Conservation (phyloP, 257 asterid genomes). For the Apocynum venetum region DNA sequence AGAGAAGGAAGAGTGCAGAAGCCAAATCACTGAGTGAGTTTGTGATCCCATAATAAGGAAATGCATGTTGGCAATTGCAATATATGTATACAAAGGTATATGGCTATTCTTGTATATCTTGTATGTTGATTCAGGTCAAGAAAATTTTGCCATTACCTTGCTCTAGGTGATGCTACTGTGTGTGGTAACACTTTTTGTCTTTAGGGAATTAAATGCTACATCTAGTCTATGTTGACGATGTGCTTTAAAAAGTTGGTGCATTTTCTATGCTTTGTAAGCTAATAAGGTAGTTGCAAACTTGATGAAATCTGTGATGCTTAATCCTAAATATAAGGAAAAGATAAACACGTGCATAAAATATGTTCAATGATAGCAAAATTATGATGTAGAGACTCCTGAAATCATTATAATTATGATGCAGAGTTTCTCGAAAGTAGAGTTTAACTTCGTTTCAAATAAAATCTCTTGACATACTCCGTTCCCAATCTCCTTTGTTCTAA, state of each 20-base stretch:
- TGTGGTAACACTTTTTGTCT: not conserved
- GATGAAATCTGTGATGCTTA: too few species aligned
- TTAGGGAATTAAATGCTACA: too few species aligned
- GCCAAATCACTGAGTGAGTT: not conserved
- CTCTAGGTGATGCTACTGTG: not conserved
- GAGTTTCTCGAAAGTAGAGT: not conserved
- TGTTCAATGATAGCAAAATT: not conserved
- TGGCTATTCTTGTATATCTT: not conserved
- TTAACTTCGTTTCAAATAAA: not conserved
- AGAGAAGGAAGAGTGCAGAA: not conserved
- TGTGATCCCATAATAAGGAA: not conserved
- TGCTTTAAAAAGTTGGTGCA: too few species aligned
- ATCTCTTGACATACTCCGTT: not conserved
- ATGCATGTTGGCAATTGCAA: not conserved
- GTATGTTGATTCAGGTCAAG: not conserved
- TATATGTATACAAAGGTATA: not conserved
- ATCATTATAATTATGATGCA: not conserved
- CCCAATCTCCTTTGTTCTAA: not conserved
- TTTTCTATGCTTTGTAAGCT: too few species aligned
- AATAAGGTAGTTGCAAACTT: too few species aligned
- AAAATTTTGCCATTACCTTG: not conserved
- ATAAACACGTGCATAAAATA: too few species aligned
- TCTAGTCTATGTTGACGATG: too few species aligned
- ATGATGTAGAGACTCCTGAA: not conserved
- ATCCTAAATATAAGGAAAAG: too few species aligned